Conservation (phyloP, 169 alveolate genomes). For the Plasmodium chabaudi region DNA sequence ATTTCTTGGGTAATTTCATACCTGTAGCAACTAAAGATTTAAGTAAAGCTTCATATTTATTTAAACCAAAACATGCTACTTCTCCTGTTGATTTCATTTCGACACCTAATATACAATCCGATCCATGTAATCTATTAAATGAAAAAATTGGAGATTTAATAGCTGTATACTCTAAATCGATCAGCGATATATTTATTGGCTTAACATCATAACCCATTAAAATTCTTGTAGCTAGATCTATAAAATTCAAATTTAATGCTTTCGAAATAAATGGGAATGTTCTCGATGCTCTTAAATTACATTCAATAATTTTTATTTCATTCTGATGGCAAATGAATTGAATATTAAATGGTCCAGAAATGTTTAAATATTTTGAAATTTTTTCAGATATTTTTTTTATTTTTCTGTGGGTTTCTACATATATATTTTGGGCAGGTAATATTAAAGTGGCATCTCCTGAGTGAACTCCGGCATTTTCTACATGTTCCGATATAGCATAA, state of each 20-base stretch:
- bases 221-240: slow-evolving; percentile 88
- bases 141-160: slow-evolving; percentile 91
- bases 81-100: slow-evolving; percentile 93
- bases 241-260: slow-evolving; percentile 87
- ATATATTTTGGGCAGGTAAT: slow-evolving; percentile 92
- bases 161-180: slow-evolving; percentile 90
- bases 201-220: slow-evolving; percentile 86
- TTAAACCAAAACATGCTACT: slow-evolving; percentile 89
- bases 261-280: slow-evolving; percentile 91
- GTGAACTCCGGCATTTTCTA: slow-evolving; percentile 92
- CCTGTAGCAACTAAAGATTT: slow-evolving; percentile 91
- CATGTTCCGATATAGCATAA: slow-evolving; percentile 93
- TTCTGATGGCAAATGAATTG: slow-evolving; percentile 91
- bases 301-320: slow-evolving; percentile 91
- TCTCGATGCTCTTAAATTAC: slow-evolving; percentile 92
- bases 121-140: slow-evolving; percentile 87
- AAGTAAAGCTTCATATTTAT: slow-evolving; percentile 90
- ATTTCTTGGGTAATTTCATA: slow-evolving; percentile 82
- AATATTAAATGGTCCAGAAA: slow-evolving; percentile 92
- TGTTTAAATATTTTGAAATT: slow-evolving; percentile 87
- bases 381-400: slow-evolving; percentile 89
- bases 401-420: slow-evolving; percentile 91
- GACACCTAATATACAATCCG: slow-evolving; percentile 93
- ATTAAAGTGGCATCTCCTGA: slow-evolving; percentile 93
- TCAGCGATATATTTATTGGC: slow-evolving; percentile 87